Conservation (phyloP, 495 filamentous ascomycete species). For the Chaetomium fimeti region DNA sequence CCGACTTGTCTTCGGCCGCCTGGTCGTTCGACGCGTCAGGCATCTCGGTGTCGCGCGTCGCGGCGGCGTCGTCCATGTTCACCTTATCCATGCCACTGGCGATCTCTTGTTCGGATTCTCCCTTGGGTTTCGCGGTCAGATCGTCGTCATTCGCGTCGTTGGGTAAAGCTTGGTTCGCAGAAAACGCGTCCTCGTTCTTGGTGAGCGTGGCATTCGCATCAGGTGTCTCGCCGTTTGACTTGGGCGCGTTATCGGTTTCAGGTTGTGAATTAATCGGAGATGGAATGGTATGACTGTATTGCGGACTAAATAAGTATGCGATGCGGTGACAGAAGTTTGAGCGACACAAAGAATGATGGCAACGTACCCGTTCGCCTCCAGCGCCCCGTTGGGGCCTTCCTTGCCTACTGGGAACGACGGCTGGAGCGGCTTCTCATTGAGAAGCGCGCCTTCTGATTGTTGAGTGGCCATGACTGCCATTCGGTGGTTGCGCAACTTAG, state of each 20-base stretch:
- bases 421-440: constrained; percentile 50
- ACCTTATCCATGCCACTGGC: constrained; percentile 24
- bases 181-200: constrained; percentile 32
- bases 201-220: background rate
- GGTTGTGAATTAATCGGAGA: constrained; percentile 3
- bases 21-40: constrained; percentile 32
- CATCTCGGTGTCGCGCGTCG: constrained; percentile 36
- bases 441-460: constrained; percentile 44
- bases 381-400: constrained; percentile 35
- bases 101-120: constrained; percentile 22
- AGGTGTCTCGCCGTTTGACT: constrained; percentile 2
- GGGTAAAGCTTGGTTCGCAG: constrained; percentile 23
- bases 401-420: constrained; percentile 47
- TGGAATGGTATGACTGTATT: constrained; percentile 24
- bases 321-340: background rate
- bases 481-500: constrained; percentile 30
- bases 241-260: constrained; percentile 9
- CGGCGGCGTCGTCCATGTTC: constrained; percentile 13
- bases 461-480: constrained; percentile 59
- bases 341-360: background rate
- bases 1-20: constrained; percentile 3
- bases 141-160: constrained; percentile 14
- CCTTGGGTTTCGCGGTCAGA: constrained; percentile 9
- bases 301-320: constrained; percentile 3
- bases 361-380: constrained; percentile 37